phyloP scores from a whole-genome alignment of 768 basidiomycete species.

The Calocybe indica region DNA sequence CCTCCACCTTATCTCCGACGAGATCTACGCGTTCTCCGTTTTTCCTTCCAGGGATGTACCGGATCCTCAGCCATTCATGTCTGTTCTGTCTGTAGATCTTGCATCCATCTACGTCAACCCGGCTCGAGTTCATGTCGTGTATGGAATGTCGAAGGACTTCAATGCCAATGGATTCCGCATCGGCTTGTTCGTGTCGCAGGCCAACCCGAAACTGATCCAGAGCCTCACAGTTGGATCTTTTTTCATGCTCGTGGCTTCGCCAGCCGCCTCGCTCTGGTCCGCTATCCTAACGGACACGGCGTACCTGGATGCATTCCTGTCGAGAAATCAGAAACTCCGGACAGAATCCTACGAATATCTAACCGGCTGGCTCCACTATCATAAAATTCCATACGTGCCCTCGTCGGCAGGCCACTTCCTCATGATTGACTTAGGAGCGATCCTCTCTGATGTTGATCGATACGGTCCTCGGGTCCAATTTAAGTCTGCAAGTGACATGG shows the following conservation, averaged over 20 bases:
- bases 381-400: conserved; percentile 12
- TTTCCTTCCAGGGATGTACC: conserved; percentile 13
- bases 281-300: conserved; percentile 15
- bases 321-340: conserved; percentile 9
- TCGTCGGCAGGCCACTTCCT: conserved; percentile 13
- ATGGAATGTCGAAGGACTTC: conserved; percentile 25
- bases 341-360: conserved; percentile 16
- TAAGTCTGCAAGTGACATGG: neutral
- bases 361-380: conserved; percentile 17
- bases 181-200: conserved; percentile 14
- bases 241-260: conserved; percentile 15
- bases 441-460: conserved; percentile 3
- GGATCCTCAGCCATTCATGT: conserved; percentile 15
- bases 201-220: conserved; percentile 10
- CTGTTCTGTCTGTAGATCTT: conserved; percentile 16
- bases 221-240: conserved; percentile 11
- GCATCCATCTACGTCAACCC: conserved; percentile 13
- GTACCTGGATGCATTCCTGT: conserved; percentile 12
- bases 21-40: conserved; percentile 20
- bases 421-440: conserved; percentile 9
- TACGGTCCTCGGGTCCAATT: neutral
- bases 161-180: conserved; percentile 20
- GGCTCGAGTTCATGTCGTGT: conserved; percentile 18
- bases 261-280: conserved; percentile 16
- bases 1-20: conserved; percentile 22